phyloP scores from a whole-genome alignment of 441 rosid genomes.

The Corymbia calophylla region DNA sequence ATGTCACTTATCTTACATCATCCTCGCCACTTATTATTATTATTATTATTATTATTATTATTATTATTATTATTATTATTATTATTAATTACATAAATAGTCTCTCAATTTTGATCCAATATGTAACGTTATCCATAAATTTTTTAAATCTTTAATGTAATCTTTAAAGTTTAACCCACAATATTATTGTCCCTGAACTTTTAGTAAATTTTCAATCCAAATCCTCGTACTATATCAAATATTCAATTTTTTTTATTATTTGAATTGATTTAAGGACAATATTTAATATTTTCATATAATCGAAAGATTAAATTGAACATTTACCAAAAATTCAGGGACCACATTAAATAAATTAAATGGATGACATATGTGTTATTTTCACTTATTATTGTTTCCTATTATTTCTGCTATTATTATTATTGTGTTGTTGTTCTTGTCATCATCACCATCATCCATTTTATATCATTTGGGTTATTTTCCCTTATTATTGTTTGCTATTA shows the following conservation, averaged over 20 bases:
- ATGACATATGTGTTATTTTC: not conserved
- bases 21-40: no score
- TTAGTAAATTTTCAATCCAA: not conserved
- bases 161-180: rapidly evolving
- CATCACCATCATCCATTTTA: no score
- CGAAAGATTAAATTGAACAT: rapidly evolving
- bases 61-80: not conserved
- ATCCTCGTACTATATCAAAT: not conserved
- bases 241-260: not conserved
- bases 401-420: no score
- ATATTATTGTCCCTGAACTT: not conserved
- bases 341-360: not conserved
- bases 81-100: rapidly evolving
- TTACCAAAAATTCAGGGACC: not conserved
- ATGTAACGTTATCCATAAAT: not conserved
- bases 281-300: not conserved
- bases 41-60: no score
- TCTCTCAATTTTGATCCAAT: not conserved
- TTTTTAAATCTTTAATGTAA: not conserved
- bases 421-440: not conserved
- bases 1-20: no score
- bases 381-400: not conserved
- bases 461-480: not conserved
- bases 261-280: not conserved
- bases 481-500: not conserved